phyloP scores from a whole-genome alignment of 192 early-diverging fungal genomes.

The Allomyces macrogynus region DNA sequence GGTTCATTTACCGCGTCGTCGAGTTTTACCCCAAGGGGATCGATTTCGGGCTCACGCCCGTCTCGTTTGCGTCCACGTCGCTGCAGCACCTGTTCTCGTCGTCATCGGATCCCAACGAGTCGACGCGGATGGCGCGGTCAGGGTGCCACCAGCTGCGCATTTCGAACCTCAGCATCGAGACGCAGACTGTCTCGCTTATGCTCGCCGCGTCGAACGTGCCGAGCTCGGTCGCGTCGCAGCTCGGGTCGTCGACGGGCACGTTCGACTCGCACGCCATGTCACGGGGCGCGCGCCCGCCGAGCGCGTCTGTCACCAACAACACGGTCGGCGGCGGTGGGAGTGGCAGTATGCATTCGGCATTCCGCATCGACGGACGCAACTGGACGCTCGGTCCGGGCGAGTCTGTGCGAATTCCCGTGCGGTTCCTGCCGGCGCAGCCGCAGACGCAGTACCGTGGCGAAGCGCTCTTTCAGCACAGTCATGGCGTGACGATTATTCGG shows the following conservation, averaged over 20 bases:
- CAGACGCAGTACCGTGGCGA: slow-evolving; percentile 35
- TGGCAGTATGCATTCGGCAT: slow-evolving; percentile 5
- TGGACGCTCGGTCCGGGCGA: slow-evolving; percentile 32
- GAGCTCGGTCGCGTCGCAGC: neutral
- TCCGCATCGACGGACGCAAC: slow-evolving; percentile 21
- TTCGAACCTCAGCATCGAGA: slow-evolving; percentile 30
- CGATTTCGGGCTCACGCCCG: slow-evolving; percentile 29
- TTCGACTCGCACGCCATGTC: too few relatives aligned
- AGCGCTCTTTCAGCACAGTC: slow-evolving; percentile 29
- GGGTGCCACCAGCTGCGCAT: slow-evolving; percentile 5
- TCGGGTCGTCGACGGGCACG: neutral
- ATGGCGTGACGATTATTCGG: slow-evolving; percentile 16
- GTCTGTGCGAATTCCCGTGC: slow-evolving; percentile 25
- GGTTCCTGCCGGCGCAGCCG: slow-evolving; percentile 35
- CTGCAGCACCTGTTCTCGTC: neutral
- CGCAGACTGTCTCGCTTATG: slow-evolving; percentile 28
- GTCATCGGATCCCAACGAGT: neutral
- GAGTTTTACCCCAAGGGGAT: slow-evolving; percentile 27
- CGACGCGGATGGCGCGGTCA: neutral
- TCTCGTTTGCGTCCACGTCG: neutral
- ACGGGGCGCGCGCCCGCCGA: too few relatives aligned
- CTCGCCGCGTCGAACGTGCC: slow-evolving; percentile 9
- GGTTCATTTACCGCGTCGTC: slow-evolving; percentile 20
- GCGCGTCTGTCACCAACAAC: neutral
- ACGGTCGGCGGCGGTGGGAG: slow-evolving; percentile 5